Percentiles rank a stretch among this genome's conserved stretches.
phyloP scores from a whole-genome alignment of 345 rosid species.

The Streptanthus diversifolius region DNA sequence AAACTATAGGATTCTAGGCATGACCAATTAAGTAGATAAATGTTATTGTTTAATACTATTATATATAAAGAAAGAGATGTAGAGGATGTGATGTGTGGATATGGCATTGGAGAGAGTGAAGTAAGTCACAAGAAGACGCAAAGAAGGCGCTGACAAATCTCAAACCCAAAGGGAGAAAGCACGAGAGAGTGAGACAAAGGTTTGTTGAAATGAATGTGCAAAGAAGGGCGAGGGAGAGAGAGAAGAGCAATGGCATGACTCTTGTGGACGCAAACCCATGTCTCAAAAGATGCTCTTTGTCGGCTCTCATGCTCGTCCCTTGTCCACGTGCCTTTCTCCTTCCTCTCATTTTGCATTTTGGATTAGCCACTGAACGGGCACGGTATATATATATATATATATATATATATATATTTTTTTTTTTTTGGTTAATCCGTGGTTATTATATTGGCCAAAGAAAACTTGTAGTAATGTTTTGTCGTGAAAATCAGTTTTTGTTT shows the following conservation, averaged over 20 bases:
- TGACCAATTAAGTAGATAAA: constrained; percentile 1
- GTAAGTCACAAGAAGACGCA: constrained; percentile 44
- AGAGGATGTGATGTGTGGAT: neutral
- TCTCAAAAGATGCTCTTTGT: constrained; percentile 65
- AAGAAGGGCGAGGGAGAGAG: constrained; percentile 14
- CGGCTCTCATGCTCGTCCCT: constrained; percentile 41
- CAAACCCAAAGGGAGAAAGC: constrained; percentile 35
- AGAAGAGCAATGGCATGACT: constrained; percentile 30
- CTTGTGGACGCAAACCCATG: constrained; percentile 44
- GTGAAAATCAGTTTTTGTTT: neutral
- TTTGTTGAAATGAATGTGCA: constrained; percentile 35
- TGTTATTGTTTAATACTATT: neutral
- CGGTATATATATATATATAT: neutral
- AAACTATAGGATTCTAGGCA: neutral
- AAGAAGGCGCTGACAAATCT: constrained; percentile 69
- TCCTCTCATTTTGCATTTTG: constrained; percentile 7
- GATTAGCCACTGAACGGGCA: neutral
- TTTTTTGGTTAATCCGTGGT: neutral
- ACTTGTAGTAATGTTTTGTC: neutral
- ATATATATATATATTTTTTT: neutral
- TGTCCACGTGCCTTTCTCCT: constrained; percentile 36
- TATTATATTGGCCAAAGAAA: neutral
- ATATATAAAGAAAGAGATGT: neutral
- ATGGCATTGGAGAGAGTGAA: constrained; percentile 35
- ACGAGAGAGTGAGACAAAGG: constrained; percentile 31